Evolutionary conservation across 2,329 filamentous ascomycete species (phyloP).

Genomic region (Cercospora sojina): DNA sequence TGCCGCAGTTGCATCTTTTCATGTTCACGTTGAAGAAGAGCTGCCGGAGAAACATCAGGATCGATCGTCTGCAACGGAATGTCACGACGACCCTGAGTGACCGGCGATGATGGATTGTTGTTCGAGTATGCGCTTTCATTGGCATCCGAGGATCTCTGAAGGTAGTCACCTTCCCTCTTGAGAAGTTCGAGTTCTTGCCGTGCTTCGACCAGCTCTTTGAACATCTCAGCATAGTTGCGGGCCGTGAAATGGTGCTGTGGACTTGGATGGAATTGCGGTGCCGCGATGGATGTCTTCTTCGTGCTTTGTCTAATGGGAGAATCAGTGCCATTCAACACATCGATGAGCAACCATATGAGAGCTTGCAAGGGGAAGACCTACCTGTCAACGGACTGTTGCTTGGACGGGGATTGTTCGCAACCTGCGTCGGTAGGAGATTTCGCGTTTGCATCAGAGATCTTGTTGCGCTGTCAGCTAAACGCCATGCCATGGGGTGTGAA

Average conservation of each 20-base stretch:
- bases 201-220: not conserved
- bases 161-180: not conserved
- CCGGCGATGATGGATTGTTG: not conserved
- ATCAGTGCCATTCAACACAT: not conserved
- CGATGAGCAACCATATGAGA: not conserved
- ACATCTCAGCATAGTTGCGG: not conserved
- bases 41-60: not conserved
- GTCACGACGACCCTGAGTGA: not conserved
- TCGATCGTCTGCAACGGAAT: not conserved
- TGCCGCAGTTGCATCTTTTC: slow-evolving; percentile 8
- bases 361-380: slow-evolving; percentile 1
- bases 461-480: not conserved
- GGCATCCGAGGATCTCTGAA: not conserved
- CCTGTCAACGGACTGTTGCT: slow-evolving; percentile 25
- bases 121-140: not conserved
- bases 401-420: slow-evolving; percentile 24
- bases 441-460: not conserved
- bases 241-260: not conserved
- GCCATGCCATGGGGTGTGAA: not conserved
- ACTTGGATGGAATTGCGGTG: not conserved
- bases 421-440: not conserved
- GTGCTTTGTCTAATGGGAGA: not conserved
- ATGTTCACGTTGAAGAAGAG: slow-evolving; percentile 3
- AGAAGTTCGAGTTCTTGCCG: not conserved
- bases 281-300: not conserved